Conservation (phyloP, 2,329 filamentous ascomycete species). For the Lecanoromycetidae sp. region DNA sequence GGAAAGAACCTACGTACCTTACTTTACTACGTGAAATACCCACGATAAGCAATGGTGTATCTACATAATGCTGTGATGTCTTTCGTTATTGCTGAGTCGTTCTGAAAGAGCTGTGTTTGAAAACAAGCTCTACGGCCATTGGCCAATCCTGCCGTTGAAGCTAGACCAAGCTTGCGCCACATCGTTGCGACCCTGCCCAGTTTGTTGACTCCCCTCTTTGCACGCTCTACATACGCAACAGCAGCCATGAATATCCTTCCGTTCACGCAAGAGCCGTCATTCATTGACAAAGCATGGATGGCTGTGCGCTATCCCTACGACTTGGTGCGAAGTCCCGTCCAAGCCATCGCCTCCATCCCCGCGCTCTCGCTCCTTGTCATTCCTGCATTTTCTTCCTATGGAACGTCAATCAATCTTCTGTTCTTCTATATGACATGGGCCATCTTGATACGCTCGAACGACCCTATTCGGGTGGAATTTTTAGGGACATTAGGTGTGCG, state of each 20-base stretch:
- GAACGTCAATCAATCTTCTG: slow-evolving; percentile 67
- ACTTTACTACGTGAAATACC: too few relatives aligned
- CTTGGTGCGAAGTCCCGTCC: slow-evolving; percentile 31
- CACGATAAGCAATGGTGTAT: too few relatives aligned
- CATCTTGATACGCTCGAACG: slow-evolving; percentile 66
- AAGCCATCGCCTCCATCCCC: slow-evolving; percentile 59
- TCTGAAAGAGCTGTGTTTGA: too few relatives aligned
- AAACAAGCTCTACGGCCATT: too few relatives aligned
- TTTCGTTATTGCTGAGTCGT: too few relatives aligned
- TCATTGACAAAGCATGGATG: slow-evolving; percentile 16
- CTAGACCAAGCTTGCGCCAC: too few relatives aligned
- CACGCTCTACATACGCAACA: neutral
- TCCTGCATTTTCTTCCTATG: slow-evolving; percentile 53
- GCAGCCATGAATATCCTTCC: neutral
- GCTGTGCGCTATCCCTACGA: slow-evolving; percentile 14
- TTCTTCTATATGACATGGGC: slow-evolving; percentile 90
- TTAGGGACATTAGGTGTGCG: slow-evolving; percentile 57
- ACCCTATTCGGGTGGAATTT: slow-evolving; percentile 62
- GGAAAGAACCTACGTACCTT: too few relatives aligned
- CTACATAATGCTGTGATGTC: too few relatives aligned
- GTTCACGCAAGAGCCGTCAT: slow-evolving; percentile 11
- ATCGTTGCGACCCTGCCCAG: too few relatives aligned
- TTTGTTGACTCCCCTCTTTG: neutral
- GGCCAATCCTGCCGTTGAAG: neutral
- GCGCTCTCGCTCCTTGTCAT: slow-evolving; percentile 56